Conservation (phyloP, 345 rosid species). For the Heritiera fomes region DNA sequence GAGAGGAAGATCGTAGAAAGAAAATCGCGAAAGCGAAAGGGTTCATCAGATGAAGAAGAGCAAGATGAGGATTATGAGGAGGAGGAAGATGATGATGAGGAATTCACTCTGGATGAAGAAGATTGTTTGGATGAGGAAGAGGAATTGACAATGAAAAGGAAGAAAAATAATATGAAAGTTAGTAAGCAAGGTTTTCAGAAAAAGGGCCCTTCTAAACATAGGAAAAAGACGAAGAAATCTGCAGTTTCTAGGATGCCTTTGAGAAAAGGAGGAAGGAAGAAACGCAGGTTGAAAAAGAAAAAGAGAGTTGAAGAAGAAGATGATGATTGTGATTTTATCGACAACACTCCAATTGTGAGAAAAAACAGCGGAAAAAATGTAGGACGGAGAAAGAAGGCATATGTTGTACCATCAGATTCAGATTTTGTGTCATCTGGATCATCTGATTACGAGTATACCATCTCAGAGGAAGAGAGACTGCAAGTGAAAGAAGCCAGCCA, state of each 20-base stretch:
- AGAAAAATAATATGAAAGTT: slow-evolving; percentile 38
- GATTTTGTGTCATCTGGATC: slow-evolving; percentile 61
- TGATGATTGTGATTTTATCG: slow-evolving; percentile 52
- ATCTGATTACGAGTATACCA: slow-evolving; percentile 74
- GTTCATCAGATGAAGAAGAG: not conserved
- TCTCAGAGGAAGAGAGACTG: slow-evolving; percentile 96
- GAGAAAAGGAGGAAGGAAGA: slow-evolving; percentile 47
- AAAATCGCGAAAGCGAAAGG: not conserved
- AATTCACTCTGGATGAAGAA: slow-evolving; percentile 64
- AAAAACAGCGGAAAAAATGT: slow-evolving; percentile 43
- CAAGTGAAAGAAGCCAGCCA: slow-evolving; percentile 73
- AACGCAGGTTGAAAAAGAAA: slow-evolving; percentile 46
- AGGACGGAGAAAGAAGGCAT: slow-evolving; percentile 46
- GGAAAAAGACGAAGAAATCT: slow-evolving; percentile 47
- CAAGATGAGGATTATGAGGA: slow-evolving; percentile 24
- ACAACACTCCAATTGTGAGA: slow-evolving; percentile 31
- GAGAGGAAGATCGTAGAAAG: slow-evolving; percentile 1
- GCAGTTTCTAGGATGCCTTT: slow-evolving; percentile 40
- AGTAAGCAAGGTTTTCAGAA: slow-evolving; percentile 36
- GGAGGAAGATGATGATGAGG: slow-evolving; percentile 57
- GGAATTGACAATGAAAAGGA: slow-evolving; percentile 35
- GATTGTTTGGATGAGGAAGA: slow-evolving; percentile 77
- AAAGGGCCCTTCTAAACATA: slow-evolving; percentile 36
- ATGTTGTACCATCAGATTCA: slow-evolving; percentile 61
- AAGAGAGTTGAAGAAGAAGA: slow-evolving; percentile 42